Conservation (phyloP, 2,329 filamentous ascomycete genomes). For the Podosphaera aphanis region DNA sequence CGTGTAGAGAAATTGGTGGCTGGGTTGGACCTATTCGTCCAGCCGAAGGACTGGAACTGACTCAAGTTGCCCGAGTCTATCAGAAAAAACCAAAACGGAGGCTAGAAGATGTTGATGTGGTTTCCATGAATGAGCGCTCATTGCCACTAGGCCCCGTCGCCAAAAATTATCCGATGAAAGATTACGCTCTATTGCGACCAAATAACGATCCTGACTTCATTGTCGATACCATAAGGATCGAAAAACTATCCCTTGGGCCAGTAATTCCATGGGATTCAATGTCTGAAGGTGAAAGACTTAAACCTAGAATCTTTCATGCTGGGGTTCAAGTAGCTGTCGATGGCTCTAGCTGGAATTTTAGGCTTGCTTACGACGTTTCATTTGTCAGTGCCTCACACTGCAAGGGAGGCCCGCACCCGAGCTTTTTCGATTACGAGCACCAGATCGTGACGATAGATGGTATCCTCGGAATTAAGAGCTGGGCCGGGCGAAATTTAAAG, state of each 20-base stretch:
- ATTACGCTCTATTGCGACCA: constrained; percentile 39
- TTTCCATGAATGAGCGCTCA: constrained; percentile 41
- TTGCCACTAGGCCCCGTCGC: constrained; percentile 43
- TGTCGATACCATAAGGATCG: constrained; percentile 43
- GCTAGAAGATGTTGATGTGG: constrained; percentile 34
- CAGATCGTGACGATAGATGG: constrained; percentile 36
- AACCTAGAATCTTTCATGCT: constrained; percentile 32
- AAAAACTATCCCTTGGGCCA: constrained; percentile 37
- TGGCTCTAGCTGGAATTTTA: constrained; percentile 37
- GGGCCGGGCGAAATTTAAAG: constrained; percentile 20
- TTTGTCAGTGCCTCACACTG: constrained; percentile 45
- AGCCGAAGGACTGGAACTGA: constrained; percentile 39
- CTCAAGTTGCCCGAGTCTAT: constrained; percentile 47
- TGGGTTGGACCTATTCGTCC: constrained; percentile 54
- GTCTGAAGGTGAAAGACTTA: constrained; percentile 2
- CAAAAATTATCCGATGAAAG: constrained; percentile 37
- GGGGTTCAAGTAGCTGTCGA: constrained; percentile 39
- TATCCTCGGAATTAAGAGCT: constrained; percentile 40
- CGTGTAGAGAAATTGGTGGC: constrained; percentile 44
- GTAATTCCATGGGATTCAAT: constrained; percentile 10
- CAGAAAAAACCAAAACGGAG: constrained; percentile 32
- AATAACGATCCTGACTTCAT: constrained; percentile 26
- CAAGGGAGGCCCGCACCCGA: constrained; percentile 36
- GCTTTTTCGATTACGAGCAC: constrained; percentile 50
- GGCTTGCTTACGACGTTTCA: constrained; percentile 38